Conservation (phyloP, 345 rosid species). For the Carallia pectinifolia region DNA sequence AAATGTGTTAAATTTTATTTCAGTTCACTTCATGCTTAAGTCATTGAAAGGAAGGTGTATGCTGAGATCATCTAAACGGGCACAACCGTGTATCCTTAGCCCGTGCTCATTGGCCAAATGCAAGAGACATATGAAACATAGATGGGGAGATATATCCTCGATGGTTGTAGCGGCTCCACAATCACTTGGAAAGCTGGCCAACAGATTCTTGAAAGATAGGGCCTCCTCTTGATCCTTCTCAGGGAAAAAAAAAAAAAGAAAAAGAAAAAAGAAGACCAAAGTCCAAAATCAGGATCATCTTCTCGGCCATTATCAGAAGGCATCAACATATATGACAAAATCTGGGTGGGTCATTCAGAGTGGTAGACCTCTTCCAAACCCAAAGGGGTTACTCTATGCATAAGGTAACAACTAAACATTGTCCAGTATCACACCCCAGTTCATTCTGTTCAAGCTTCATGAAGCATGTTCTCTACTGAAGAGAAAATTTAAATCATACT, state of each 20-base stretch:
- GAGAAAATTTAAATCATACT: no score
- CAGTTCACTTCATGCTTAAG: not conserved
- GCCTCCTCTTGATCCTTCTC: slow-evolving; percentile 45
- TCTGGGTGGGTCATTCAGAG: no score
- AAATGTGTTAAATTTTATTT: no score
- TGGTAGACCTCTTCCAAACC: no score
- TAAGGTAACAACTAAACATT: no score
- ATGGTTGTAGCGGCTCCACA: slow-evolving; percentile 64
- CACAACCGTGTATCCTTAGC: slow-evolving; percentile 50
- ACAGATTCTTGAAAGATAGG: slow-evolving; percentile 62
- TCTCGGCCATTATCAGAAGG: no score
- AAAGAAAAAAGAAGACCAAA: not conserved
- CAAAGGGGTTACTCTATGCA: no score
- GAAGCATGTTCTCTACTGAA: no score
- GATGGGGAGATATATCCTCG: slow-evolving; percentile 81
- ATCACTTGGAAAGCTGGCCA: slow-evolving; percentile 67
- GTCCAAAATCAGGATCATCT: no score
- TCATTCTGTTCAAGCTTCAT: no score
- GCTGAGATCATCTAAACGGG: slow-evolving; percentile 62
- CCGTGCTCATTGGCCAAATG: slow-evolving; percentile 96
- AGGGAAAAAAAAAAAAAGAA: not conserved
- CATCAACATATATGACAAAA: no score
- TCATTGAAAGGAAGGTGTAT: slow-evolving; percentile 39
- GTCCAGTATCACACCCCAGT: no score
- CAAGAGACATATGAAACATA: slow-evolving; percentile 82